Evolutionary conservation across 192 early-diverging fungal genomes (phyloP).

Genomic region (Backusella mclennaniae): DNA sequence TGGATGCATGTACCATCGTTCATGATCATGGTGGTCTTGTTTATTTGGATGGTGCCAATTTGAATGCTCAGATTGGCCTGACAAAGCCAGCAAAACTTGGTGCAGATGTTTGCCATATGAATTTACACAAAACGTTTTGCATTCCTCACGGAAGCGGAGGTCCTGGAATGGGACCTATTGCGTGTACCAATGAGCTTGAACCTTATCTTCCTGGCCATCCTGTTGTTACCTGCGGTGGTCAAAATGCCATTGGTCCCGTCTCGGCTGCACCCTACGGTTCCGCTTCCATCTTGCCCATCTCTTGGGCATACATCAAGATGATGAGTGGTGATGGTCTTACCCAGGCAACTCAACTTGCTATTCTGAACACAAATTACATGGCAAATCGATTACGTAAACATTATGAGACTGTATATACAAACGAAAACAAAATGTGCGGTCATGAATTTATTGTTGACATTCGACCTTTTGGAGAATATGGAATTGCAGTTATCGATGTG

Average conservation of each 20-base stretch:
- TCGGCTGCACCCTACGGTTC: slow-evolving; percentile 98
- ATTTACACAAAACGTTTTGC: slow-evolving; percentile 99
- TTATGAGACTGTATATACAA: slow-evolving; percentile 91
- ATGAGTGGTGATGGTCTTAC: slow-evolving; percentile 93
- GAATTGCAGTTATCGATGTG: slow-evolving; percentile 92
- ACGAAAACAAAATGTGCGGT: slow-evolving; percentile 92
- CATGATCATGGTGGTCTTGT: slow-evolving; percentile 94
- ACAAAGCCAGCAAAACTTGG: slow-evolving; percentile 92
- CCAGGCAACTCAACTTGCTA: slow-evolving; percentile 83
- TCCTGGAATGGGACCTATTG: slow-evolving; percentile 97
- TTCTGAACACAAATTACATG: slow-evolving; percentile 99
- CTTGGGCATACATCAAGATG: slow-evolving; percentile 99
- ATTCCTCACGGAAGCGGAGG: slow-evolving; percentile 99
- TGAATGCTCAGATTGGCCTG: slow-evolving; percentile 86
- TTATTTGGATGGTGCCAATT: slow-evolving; percentile 97
- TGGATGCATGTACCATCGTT: slow-evolving; percentile 86
- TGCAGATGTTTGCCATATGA: slow-evolving; percentile 98
- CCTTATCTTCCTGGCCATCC: slow-evolving; percentile 95
- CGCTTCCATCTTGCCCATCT: slow-evolving; percentile 94
- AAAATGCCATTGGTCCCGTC: slow-evolving; percentile 86
- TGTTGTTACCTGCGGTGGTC: slow-evolving; percentile 66
- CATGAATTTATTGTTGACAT: slow-evolving; percentile 99
- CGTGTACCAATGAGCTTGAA: slow-evolving; percentile 80
- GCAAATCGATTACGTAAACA: slow-evolving; percentile 84
- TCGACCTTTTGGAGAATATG: slow-evolving; percentile 80